Evolutionary conservation across 257 asterid genomes (phyloP), one percentile per base, ranked within the genome.

Genomic region (Verbena officinalis): DNA sequence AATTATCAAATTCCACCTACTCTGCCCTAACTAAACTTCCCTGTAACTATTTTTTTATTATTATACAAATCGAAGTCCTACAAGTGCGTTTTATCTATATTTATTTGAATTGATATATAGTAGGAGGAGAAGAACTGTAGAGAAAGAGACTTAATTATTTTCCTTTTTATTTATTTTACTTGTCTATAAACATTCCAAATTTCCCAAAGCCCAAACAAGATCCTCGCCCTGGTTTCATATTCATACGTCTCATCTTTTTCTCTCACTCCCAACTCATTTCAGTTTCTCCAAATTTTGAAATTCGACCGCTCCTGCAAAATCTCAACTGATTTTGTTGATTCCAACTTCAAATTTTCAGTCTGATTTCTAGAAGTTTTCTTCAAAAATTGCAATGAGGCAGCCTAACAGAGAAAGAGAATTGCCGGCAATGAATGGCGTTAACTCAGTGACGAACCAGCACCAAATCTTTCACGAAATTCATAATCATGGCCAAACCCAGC

Each of bases 391-490:
- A 40, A 81, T 81, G 81, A 72, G 77, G 70, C 84, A 77, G 17
- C 63, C 78, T 10, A 63, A 22, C 50, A 57, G 64, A 34, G 74
- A 77, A 4, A 56, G 77, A 58, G 87, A 84, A 30, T 70, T 82
- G 73, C 40, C 76, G 44, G 74, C 78, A 79, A 83, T 81, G 19
- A n/a, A n/a, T n/a, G n/a, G n/a, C n/a, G n/a, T n/a, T n/a, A n/a
- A n/a, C n/a, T n/a, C n/a, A n/a, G n/a, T n/a, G n/a, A n/a, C n/a
- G n/a, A 79, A 77, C 77, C 86, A 74, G n/a, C 86, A 82, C 62
- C 85, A 74, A 54, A 62, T 68, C 54, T 46, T 56, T 9, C 79
- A 77, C 55, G 88, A 81, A 58, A 77, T 76, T 44, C 80, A 76
- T 8, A 75, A 64, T 66, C 64, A 77, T 15, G 76, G 64, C 1